Evolutionary conservation across 2,329 filamentous ascomycete genomes (phyloP).

Genomic region (Epichloe aotearoae): DNA sequence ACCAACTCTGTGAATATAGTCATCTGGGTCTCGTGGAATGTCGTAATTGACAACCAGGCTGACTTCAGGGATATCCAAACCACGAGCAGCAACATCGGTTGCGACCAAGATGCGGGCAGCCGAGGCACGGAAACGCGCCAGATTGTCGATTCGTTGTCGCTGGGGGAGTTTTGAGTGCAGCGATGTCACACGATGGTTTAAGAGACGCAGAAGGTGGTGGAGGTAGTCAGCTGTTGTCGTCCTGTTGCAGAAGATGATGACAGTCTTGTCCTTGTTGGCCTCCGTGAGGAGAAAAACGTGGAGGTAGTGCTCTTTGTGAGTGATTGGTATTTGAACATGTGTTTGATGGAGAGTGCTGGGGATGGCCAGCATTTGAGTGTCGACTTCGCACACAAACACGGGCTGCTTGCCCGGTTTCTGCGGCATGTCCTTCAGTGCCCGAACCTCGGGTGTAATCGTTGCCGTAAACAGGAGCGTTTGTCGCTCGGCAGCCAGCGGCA

Average conservation of each 20-base stretch:
- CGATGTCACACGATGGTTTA: conserved; percentile 82
- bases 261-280: conserved; percentile 58
- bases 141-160: conserved; percentile 70
- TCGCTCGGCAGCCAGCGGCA: conserved; percentile 66
- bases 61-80: conserved; percentile 90
- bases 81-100: conserved; percentile 87
- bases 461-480: conserved; percentile 95
- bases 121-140: conserved; percentile 79
- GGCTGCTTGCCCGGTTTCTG: conserved; percentile 55
- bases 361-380: conserved; percentile 61
- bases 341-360: conserved; percentile 71
- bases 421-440: conserved; percentile 69
- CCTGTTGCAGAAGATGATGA: conserved; percentile 91
- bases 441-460: conserved; percentile 85
- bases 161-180: conserved; percentile 86
- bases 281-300: conserved; percentile 78
- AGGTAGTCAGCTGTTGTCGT: conserved; percentile 80
- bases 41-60: conserved; percentile 90
- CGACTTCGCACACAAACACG: conserved; percentile 81
- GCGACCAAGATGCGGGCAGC: conserved; percentile 85
- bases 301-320: conserved; percentile 88
- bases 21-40: conserved; percentile 86
- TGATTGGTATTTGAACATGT: conserved; percentile 79
- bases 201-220: conserved; percentile 72
- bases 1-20: conserved; percentile 94